phyloP scores from a whole-genome alignment of 805 yeast species.

The Saturnispora zaruensis region DNA sequence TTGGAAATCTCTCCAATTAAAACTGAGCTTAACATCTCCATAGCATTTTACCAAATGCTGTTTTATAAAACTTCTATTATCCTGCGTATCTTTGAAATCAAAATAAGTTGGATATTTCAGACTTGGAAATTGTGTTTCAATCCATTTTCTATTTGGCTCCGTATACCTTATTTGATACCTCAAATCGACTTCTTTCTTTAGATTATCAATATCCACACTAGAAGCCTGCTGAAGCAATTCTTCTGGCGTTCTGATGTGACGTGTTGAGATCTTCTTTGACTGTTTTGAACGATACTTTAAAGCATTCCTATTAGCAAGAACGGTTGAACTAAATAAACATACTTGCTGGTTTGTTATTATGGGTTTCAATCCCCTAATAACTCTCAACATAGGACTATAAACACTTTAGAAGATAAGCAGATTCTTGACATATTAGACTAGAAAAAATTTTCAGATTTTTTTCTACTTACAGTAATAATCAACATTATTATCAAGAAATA shows the following conservation, averaged over 20 bases:
- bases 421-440: not conserved
- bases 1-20: constrained; percentile 19
- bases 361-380: not conserved
- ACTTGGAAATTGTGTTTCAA: constrained; percentile 11
- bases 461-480: not conserved
- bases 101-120: constrained; percentile 13
- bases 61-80: constrained; percentile 12
- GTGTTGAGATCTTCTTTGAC: constrained; percentile 1
- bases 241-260: constrained; percentile 25
- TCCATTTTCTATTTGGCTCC: constrained; percentile 28
- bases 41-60: constrained; percentile 13
- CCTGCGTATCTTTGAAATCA: constrained; percentile 14
- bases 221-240: constrained; percentile 23
- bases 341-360: not conserved
- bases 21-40: constrained; percentile 13
- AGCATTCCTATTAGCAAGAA: not conserved
- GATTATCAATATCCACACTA: constrained; percentile 22
- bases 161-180: constrained; percentile 21
- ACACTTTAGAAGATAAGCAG: not conserved
- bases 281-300: not conserved
- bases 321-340: not conserved
- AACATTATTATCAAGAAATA: not conserved
- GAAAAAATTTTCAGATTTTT: not conserved
- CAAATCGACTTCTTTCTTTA: constrained; percentile 16
- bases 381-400: not conserved